Percentiles rank a stretch among this genome's conserved stretches.
Conservation (phyloP, 768 basidiomycete genomes). For the Tricholoma matsutake region DNA sequence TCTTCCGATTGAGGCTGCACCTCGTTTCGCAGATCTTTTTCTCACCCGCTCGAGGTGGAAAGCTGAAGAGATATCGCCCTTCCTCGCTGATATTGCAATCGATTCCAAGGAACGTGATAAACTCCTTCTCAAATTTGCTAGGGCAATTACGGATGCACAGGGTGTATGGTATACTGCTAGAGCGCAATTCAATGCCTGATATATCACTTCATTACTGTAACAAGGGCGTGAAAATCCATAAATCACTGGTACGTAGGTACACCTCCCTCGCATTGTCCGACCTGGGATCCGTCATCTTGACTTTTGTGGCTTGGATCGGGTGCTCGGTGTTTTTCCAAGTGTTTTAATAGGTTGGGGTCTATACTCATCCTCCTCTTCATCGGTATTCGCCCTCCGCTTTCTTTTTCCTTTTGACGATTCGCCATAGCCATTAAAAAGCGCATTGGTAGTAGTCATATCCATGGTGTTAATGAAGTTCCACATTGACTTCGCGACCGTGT, state of each 20-base stretch:
- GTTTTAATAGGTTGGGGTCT: conserved; percentile 40
- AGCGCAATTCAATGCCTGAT: conserved; percentile 52
- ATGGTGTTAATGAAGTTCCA: conserved; percentile 53
- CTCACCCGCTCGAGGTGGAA: conserved; percentile 74
- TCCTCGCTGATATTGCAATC: conserved; percentile 79
- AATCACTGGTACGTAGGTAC: background rate
- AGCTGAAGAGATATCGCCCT: conserved; percentile 76
- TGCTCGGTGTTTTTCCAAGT: conserved; percentile 37
- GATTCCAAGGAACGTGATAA: conserved; percentile 86
- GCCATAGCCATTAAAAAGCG: conserved; percentile 12
- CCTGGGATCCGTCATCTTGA: conserved; percentile 3
- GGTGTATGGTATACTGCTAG: conserved; percentile 76
- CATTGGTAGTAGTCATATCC: conserved; percentile 29
- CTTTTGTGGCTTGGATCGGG: conserved; percentile 37
- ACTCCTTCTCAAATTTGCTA: conserved; percentile 80
- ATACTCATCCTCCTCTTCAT: conserved; percentile 46
- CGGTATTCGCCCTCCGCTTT: conserved; percentile 29
- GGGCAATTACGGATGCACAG: conserved; percentile 65
- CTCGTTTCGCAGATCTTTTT: conserved; percentile 88
- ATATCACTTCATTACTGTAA: background rate
- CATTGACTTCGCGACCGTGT: conserved; percentile 47
- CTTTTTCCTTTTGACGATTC: conserved; percentile 23
- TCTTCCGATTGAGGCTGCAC: conserved; percentile 74
- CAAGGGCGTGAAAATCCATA: background rate
- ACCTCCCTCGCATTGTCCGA: background rate